phyloP scores from a whole-genome alignment of 805 yeast genomes.

The Dipodascus albidus region DNA sequence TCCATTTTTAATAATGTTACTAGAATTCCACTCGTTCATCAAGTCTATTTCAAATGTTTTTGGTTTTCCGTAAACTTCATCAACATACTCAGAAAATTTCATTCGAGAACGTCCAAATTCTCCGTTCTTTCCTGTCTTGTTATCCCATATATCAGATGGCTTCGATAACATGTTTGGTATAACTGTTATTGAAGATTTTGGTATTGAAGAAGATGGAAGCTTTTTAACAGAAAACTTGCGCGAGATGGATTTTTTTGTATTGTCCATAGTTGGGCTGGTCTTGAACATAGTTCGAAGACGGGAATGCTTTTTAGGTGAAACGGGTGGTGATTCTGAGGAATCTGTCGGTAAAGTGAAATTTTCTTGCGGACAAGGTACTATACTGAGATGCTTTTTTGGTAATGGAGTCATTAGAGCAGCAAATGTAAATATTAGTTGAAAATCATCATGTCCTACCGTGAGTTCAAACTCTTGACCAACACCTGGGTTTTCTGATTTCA shows the following conservation, averaged over 20 bases:
- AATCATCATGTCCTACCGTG: constrained; percentile 40
- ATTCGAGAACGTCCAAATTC: constrained; percentile 64
- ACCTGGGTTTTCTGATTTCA: constrained; percentile 21
- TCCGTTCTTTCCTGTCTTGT: constrained; percentile 10
- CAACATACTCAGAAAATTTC: constrained; percentile 46
- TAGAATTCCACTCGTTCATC: constrained; percentile 62
- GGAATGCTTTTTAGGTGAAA: background rate
- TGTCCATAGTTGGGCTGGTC: background rate
- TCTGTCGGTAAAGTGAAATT: background rate
- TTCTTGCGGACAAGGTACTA: background rate
- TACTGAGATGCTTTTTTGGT: background rate
- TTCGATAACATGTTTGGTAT: background rate
- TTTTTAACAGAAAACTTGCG: background rate
- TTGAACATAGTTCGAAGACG: background rate
- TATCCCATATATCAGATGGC: constrained; percentile 11
- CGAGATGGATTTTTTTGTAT: background rate
- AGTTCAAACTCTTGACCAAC: constrained; percentile 73
- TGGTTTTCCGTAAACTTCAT: constrained; percentile 42
- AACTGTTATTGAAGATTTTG: background rate
- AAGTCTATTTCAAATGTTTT: constrained; percentile 45
- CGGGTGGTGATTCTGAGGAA: background rate
- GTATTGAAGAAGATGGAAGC: background rate
- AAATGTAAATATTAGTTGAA: constrained; percentile 61
- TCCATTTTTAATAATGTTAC: background rate
- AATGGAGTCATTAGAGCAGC: constrained; percentile 32